Base-by-base conservation (phyloP, 495 filamentous ascomycete genomes). In the Podospora comata region DNA sequence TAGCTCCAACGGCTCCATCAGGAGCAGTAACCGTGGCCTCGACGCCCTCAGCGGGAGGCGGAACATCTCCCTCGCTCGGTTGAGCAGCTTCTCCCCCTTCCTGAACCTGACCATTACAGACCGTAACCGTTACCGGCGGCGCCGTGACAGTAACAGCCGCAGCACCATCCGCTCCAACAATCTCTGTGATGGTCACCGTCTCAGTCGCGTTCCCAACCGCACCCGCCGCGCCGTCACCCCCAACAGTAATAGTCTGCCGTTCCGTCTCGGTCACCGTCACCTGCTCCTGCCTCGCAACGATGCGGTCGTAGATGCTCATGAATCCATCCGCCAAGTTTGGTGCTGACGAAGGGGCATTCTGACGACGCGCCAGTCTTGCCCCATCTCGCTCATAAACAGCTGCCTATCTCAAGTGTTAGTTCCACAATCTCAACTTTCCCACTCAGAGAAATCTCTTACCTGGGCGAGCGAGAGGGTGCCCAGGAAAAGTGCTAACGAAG, bases 251-350 rank as follows among this genome's bases (percentile, higher is more conserved):
- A 23, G 75, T 79, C 63, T 74, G 70, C 44, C 67, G 64, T 16
- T 80, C 60, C 4, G 80, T 82, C 72, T 79, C 77, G 56, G 81
- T 83, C 26, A 83, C 77, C 2, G 77, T 79, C 62, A 68, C 66
- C 26, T 32, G 30, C 60, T 67, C 65, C 63, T 69, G 64, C 23
- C 60, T 66, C 65, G 56, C 74, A 53, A 66, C 55, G 15, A 75
- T 34, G 48, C 73, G 65, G 64, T 55, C 65, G 55, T 66, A 57
- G 16, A 71, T 55, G 55, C 60, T 68, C 59, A 68, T 68, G 57
- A 71, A 65, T 32, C 69, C 66, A 34, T 61, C 19, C 44, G 66
- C 69, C 16, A 68, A 3, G 27, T 71, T 71, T 3, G 32, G 18
- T 57, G 39, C 55, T 55, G 20, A 39, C 26, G 53, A 19, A 11